Evolutionary conservation across 1,284 basidiomycete genomes (phyloP).

Genomic region (Leccinum griseonigrum): DNA sequence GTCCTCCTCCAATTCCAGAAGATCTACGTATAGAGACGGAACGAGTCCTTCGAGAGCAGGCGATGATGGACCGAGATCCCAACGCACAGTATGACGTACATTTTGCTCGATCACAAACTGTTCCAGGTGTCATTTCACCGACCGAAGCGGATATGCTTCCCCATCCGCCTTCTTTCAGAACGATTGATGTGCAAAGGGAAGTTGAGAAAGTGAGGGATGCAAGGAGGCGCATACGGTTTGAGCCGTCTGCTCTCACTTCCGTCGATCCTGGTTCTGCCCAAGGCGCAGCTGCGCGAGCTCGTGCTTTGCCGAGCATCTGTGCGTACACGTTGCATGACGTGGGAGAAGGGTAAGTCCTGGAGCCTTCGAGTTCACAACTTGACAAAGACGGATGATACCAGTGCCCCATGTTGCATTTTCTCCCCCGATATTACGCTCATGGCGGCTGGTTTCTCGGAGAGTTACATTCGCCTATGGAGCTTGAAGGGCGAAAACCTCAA

Average conservation of each 20-base stretch:
- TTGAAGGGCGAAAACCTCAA: conserved; percentile 89
- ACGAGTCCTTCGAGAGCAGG: conserved; percentile 69
- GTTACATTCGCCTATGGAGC: conserved; percentile 94
- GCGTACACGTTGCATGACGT: conserved; percentile 92
- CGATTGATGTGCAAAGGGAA: conserved; percentile 88
- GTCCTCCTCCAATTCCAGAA: conserved; percentile 73
- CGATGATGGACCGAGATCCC: conserved; percentile 66
- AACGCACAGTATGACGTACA: conserved; percentile 62
- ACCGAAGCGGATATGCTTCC: conserved; percentile 76
- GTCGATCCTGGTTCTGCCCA: conserved; percentile 59
- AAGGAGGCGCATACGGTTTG: conserved; percentile 84
- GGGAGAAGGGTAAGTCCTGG: conserved; percentile 72
- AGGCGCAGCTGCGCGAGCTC: conserved; percentile 51
- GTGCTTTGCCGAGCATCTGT: conserved; percentile 85
- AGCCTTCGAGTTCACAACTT: conserved; percentile 5
- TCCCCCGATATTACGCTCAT: conserved; percentile 92
- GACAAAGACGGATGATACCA: conserved; percentile 34
- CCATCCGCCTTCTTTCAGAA: conserved; percentile 78
- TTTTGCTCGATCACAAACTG: conserved; percentile 44
- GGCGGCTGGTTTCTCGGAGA: conserved; percentile 96
- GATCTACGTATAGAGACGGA: conserved; percentile 80
- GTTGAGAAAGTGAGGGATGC: conserved; percentile 89
- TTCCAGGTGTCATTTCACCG: conserved; percentile 60
- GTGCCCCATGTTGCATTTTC: conserved; percentile 85
- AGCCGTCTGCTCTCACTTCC: conserved; percentile 62